Evolutionary conservation across 2,329 filamentous ascomycete species (phyloP).

Genomic region (Tympanopsis confertula): DNA sequence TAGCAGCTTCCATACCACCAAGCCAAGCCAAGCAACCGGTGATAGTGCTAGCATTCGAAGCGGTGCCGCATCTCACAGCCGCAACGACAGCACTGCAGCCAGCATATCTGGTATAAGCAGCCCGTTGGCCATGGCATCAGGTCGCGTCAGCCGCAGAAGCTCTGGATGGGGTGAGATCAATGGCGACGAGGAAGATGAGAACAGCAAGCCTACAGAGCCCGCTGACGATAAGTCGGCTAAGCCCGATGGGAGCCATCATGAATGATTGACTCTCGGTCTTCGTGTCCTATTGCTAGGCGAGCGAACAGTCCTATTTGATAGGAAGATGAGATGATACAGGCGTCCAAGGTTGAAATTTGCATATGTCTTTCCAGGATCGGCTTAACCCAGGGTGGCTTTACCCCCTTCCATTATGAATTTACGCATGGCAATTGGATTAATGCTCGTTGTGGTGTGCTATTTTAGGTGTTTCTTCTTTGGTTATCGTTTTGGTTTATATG

Average conservation of each 20-base stretch:
- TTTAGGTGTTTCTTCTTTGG: too few species aligned
- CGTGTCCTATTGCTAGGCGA: too few species aligned
- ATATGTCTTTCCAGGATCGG: too few species aligned
- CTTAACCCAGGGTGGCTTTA: too few species aligned
- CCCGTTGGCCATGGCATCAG: neutral
- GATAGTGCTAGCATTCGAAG: neutral
- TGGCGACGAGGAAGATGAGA: neutral
- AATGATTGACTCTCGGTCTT: too few species aligned
- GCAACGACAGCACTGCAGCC: neutral
- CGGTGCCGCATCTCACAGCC: neutral
- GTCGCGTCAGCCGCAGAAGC: neutral
- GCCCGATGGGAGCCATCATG: neutral
- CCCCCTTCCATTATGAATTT: too few species aligned
- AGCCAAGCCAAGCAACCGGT: neutral
- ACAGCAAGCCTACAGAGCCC: neutral
- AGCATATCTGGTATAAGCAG: neutral
- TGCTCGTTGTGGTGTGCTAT: too few species aligned
- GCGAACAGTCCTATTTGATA: too few species aligned
- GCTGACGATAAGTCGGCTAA: neutral
- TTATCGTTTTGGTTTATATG: too few species aligned
- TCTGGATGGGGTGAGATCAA: slow-evolving; percentile 1
- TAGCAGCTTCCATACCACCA: neutral
- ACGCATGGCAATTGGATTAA: too few species aligned
- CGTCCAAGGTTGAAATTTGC: too few species aligned
- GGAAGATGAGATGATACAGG: too few species aligned